phyloP scores from a whole-genome alignment of 2,329 filamentous ascomycete genomes.

The Ophiostoma montium region DNA sequence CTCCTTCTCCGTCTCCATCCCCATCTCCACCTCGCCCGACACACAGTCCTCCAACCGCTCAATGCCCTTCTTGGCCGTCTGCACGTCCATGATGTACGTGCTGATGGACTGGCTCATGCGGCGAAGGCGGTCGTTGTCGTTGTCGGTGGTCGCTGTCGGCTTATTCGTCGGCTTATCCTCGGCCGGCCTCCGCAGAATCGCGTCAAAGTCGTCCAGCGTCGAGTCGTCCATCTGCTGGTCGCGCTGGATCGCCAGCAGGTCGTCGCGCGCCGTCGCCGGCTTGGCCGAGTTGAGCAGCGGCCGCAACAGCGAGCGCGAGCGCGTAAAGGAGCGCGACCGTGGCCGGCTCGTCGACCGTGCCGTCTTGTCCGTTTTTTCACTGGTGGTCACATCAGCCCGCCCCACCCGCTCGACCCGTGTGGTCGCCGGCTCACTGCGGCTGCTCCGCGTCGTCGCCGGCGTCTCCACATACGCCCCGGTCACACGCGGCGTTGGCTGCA shows the following conservation, averaged over 20 bases:
- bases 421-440: no score
- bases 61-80: slow-evolving; percentile 42
- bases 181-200: slow-evolving; percentile 23
- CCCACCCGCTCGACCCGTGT: no score
- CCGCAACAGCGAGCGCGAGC: slow-evolving; percentile 24
- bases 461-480: slow-evolving; percentile 44
- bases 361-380: no score
- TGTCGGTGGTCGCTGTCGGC: slow-evolving; percentile 16
- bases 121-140: slow-evolving; percentile 17
- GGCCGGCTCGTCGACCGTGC: background rate
- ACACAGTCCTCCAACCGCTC: slow-evolving; percentile 41
- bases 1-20: no score
- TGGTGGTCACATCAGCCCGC: no score
- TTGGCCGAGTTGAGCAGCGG: slow-evolving; percentile 39
- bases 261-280: slow-evolving; percentile 39
- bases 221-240: slow-evolving; percentile 43
- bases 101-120: slow-evolving; percentile 39
- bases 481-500: slow-evolving; percentile 38
- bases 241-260: slow-evolving; percentile 38
- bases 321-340: slow-evolving; percentile 12
- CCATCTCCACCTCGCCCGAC: no score
- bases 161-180: slow-evolving; percentile 8
- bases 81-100: slow-evolving; percentile 37
- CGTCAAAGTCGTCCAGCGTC: slow-evolving; percentile 43
- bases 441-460: slow-evolving; percentile 32